phyloP scores from a whole-genome alignment of 2,329 filamentous ascomycete genomes.

The Grosmannia penicillata region DNA sequence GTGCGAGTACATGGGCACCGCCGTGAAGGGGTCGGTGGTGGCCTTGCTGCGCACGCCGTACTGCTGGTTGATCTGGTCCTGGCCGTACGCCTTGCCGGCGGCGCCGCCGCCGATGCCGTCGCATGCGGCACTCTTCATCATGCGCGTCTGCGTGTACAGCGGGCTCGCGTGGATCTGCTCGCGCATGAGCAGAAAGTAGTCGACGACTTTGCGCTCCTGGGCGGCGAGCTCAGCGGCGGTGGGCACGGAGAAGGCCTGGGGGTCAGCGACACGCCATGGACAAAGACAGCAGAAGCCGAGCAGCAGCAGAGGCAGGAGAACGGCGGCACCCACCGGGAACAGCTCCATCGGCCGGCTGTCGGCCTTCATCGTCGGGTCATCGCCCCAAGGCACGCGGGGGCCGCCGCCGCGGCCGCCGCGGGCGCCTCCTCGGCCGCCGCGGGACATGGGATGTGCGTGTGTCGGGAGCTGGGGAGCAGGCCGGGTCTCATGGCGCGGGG shows the following conservation, averaged over 20 bases:
- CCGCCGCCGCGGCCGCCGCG: constrained; percentile 25
- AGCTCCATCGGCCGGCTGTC: constrained; percentile 43
- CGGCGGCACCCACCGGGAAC: constrained; percentile 42
- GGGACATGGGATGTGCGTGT: too few relatives aligned
- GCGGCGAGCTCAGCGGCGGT: constrained; percentile 25
- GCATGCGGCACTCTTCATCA: constrained; percentile 17
- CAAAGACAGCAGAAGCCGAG: neutral
- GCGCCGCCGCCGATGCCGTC: constrained; percentile 14
- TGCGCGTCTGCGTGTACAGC: constrained; percentile 41
- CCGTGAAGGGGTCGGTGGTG: constrained; percentile 41
- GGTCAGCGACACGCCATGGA: too few relatives aligned
- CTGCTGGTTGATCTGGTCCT: constrained; percentile 41
- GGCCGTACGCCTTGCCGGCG: constrained; percentile 29
- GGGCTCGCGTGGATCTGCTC: constrained; percentile 39
- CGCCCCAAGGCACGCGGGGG: constrained; percentile 32
- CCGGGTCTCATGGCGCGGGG: too few relatives aligned
- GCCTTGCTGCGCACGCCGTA: constrained; percentile 41
- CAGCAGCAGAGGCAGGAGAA: neutral
- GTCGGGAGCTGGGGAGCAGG: too few relatives aligned
- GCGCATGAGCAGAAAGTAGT: constrained; percentile 38
- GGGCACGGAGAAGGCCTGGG: constrained; percentile 35
- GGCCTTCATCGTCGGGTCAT: constrained; percentile 31
- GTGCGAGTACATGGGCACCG: constrained; percentile 42
- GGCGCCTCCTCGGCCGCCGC: constrained; percentile 35
- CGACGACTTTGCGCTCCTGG: constrained; percentile 31